Percentiles rank a stretch among this genome's conserved stretches.
Conservation (phyloP, 257 asterid genomes). For the Fraxinus excelsior region DNA sequence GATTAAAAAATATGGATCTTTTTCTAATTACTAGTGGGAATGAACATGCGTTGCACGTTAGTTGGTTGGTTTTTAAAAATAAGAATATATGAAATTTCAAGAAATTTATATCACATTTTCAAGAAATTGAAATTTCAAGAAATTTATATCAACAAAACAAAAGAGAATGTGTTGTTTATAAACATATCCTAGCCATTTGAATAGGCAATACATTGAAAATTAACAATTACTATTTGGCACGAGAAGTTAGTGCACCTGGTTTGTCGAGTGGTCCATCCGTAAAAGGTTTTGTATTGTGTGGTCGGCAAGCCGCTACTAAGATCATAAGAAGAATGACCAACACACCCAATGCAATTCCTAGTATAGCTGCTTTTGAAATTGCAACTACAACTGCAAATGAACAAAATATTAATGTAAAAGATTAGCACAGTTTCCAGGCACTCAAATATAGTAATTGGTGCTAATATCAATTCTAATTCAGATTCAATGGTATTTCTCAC, state of each 20-base stretch:
- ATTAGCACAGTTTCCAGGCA: background rate
- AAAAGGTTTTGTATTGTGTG: constrained; percentile 57
- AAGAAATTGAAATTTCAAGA: too few species aligned
- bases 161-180: too few species aligned
- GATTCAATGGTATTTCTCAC: constrained; percentile 30
- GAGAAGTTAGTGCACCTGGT: constrained; percentile 55
- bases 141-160: too few species aligned
- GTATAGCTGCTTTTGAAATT: constrained; percentile 90
- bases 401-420: background rate
- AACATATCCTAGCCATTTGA: background rate
- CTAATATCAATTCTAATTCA: background rate
- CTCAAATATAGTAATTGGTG: background rate
- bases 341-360: constrained; percentile 92
- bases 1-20: too few species aligned
- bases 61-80: too few species aligned
- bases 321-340: constrained; percentile 81
- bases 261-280: constrained; percentile 69
- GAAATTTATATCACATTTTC: too few species aligned
- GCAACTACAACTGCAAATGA: constrained; percentile 43
- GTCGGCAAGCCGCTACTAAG: constrained; percentile 78
- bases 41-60: too few species aligned
- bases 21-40: too few species aligned
- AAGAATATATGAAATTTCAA: too few species aligned
- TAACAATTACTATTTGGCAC: background rate
- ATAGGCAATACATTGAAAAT: background rate